Evolutionary conservation across 768 basidiomycete species (phyloP), one percentile per base, ranked within the genome.

Genomic region (Hemileccinum impolitum): DNA sequence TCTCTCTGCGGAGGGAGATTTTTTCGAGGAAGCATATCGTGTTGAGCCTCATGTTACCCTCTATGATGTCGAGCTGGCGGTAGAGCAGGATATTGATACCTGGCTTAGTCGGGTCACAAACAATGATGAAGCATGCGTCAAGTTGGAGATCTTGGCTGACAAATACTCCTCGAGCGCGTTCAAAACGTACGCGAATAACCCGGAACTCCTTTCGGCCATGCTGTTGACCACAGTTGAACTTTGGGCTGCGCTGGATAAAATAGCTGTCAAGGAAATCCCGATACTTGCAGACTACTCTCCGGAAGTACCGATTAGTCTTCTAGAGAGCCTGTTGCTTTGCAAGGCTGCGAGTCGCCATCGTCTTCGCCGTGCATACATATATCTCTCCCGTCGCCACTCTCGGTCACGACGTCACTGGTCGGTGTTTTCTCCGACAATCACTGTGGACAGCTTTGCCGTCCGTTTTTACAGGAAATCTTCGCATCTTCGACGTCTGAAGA

Each of bases 231-330:
- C 73, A 26, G 55, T 79, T 19, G 71, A 76, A 26, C 62, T 80
- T 14, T 80, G 79, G 79, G 64, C 74, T 1, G 74, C 71, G 0
- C 62, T 80, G 6, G 79, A 80, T 53, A 66, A 53, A 19, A 28
- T 73, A 13, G 67, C 59, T 3, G 57, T 72, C n/a, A 35, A 34
- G 14, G 59, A 66, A 17, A 59, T 62, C 31, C 73, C 78, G 2
- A 63, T 79, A 10, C 59, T 80, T 6, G 35, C 35, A 0, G 59
- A 72, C 5, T 80, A 76, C 45, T 73, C 76, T 9, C 77, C 79
- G 0, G 78, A 76, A 48, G 58, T 81, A 0, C 67, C 74, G 0
- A 25, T 48, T 2, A 39, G 42, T 4, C 54, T 77, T 17, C 55
- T 79, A 15, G 64, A 77, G 21, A 48, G 66, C 0, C 66, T 81